These are phyloP conservation scores for Globisporangium orthogonon DNA, from an alignment of 352 stramenopile species.

Conservation along the genomic window DNA sequence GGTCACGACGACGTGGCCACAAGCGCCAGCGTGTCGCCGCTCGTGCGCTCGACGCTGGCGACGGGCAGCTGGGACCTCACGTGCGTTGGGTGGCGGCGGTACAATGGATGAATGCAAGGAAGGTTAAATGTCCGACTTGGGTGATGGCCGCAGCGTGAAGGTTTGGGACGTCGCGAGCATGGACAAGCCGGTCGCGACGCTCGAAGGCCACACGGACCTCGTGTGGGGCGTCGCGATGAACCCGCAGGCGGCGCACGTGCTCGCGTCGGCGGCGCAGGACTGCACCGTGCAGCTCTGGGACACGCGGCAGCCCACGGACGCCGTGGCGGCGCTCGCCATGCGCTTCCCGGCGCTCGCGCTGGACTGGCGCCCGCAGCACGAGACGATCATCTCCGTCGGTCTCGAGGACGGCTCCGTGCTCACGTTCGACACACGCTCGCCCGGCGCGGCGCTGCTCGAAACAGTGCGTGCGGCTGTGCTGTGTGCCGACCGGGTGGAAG, in stretches of 20 bases:
- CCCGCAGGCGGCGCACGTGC: slow-evolving; percentile 25
- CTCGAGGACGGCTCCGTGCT: slow-evolving; percentile 58
- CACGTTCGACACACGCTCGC: slow-evolving; percentile 62
- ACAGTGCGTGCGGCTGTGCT: slow-evolving; percentile 16
- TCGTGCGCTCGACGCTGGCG: slow-evolving; percentile 42
- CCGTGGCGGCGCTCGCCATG: slow-evolving; percentile 33
- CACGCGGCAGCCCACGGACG: slow-evolving; percentile 35
- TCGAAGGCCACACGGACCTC: slow-evolving; percentile 64
- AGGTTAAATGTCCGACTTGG: background rate
- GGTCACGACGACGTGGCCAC: slow-evolving; percentile 75
- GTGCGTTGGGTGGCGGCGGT: slow-evolving; percentile 19
- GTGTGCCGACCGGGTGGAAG: no score
- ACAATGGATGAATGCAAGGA: no score
- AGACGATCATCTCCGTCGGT: slow-evolving; percentile 49
- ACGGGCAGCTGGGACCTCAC: slow-evolving; percentile 67
- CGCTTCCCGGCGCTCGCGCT: slow-evolving; percentile 38
- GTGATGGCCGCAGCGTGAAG: slow-evolving; percentile 38
- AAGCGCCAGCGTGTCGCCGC: slow-evolving; percentile 30
- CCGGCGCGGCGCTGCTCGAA: slow-evolving; percentile 29
- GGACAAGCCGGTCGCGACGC: slow-evolving; percentile 40
- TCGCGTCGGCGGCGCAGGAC: slow-evolving; percentile 64
- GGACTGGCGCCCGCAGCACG: slow-evolving; percentile 63
- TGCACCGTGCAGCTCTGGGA: slow-evolving; percentile 73
- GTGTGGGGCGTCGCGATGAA: slow-evolving; percentile 66
- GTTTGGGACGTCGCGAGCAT: slow-evolving; percentile 58